Evolutionary conservation across 768 basidiomycete genomes (phyloP).

Genomic region (Mycena leptocephala): DNA sequence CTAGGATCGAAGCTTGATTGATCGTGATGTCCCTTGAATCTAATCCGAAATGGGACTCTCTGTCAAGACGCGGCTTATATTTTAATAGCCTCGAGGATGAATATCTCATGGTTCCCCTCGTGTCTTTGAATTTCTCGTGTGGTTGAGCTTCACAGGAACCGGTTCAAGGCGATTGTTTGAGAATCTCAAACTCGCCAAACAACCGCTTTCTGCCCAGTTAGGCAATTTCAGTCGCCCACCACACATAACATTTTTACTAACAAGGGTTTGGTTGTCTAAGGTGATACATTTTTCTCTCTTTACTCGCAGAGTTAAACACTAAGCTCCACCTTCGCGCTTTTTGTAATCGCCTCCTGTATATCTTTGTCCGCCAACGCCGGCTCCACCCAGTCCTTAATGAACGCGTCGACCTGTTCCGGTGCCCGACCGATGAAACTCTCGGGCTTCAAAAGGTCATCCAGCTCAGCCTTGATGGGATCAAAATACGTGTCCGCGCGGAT

Average conservation of each 20-base stretch:
- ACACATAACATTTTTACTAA: not conserved
- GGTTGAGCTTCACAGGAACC: no score
- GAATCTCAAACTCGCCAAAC: not conserved
- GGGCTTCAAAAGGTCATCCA: constrained; percentile 89
- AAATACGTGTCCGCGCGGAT: constrained; percentile 90
- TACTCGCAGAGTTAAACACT: constrained; percentile 58
- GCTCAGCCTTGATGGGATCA: constrained; percentile 85
- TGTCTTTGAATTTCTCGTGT: not conserved
- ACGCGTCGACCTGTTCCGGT: constrained; percentile 94
- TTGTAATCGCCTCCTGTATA: constrained; percentile 66
- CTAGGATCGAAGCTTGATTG: constrained; percentile 15
- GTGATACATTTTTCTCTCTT: not conserved
- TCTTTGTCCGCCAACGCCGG: constrained; percentile 83
- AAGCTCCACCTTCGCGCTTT: constrained; percentile 75
- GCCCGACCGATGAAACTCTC: constrained; percentile 93
- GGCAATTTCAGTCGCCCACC: not conserved
- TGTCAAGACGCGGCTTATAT: not conserved
- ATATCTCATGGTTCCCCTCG: not conserved
- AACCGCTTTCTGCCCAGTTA: constrained; percentile 9
- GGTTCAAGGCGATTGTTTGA: not conserved
- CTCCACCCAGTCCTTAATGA: constrained; percentile 89
- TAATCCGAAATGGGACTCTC: not conserved
- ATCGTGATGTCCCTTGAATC: not conserved
- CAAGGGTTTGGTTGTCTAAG: no score
- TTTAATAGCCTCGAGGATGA: no score